Conservation (phyloP, 2,329 filamentous ascomycete genomes). For the Periconia digitata region DNA sequence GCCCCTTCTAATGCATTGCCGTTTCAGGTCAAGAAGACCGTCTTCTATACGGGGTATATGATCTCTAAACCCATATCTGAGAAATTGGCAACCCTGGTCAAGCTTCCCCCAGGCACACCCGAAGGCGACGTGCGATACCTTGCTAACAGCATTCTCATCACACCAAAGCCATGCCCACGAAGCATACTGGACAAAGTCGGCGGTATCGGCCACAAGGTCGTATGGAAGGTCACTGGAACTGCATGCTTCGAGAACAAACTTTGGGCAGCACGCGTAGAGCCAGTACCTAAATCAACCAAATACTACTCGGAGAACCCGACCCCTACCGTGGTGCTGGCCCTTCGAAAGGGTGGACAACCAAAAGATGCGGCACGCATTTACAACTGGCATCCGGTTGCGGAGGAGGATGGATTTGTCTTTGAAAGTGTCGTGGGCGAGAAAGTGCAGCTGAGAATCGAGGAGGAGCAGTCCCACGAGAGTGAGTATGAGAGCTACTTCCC, state of each 20-base stretch:
- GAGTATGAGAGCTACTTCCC: slow-evolving; percentile 65
- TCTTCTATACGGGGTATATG: slow-evolving; percentile 92
- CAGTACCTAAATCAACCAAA: slow-evolving; percentile 64
- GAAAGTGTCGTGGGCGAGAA: slow-evolving; percentile 87
- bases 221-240: slow-evolving; percentile 79
- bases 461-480: slow-evolving; percentile 63
- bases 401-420: slow-evolving; percentile 72
- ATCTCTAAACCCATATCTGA: slow-evolving; percentile 72
- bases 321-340: slow-evolving; percentile 80
- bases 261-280: slow-evolving; percentile 81
- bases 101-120: slow-evolving; percentile 62
- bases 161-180: slow-evolving; percentile 71
- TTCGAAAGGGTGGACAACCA: slow-evolving; percentile 73
- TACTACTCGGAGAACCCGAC: slow-evolving; percentile 76
- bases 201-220: slow-evolving; percentile 79
- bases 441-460: slow-evolving; percentile 76
- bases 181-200: slow-evolving; percentile 80
- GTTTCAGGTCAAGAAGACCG: slow-evolving; percentile 78
- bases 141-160: slow-evolving; percentile 90
- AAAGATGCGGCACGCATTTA: slow-evolving; percentile 80
- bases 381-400: slow-evolving; percentile 76
- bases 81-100: slow-evolving; percentile 69
- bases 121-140: slow-evolving; percentile 77
- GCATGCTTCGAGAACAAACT: slow-evolving; percentile 76
- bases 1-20: slow-evolving; percentile 50